Conservation (phyloP, 768 basidiomycete species). For the Leccinum barrowsii region DNA sequence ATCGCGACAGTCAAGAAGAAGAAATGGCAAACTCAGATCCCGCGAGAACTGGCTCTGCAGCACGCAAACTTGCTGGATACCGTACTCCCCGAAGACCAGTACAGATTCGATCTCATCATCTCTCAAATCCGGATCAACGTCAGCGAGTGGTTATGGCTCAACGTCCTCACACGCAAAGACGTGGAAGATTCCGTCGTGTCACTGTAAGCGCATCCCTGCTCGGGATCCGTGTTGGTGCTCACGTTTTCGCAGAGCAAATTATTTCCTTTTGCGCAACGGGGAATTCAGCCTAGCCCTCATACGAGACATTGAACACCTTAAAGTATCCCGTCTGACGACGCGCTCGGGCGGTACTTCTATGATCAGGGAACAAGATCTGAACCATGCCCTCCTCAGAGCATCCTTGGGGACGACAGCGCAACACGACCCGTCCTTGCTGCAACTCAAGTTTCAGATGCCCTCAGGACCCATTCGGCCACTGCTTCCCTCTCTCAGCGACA, state of each 20-base stretch:
- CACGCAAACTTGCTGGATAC: conserved; percentile 63
- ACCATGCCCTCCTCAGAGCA: conserved; percentile 81
- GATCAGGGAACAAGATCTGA: conserved; percentile 89
- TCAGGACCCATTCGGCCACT: conserved; percentile 79
- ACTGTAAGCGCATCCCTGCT: conserved; percentile 49
- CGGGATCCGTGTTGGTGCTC: conserved; percentile 3
- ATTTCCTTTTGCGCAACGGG: conserved; percentile 85
- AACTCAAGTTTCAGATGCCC: conserved; percentile 73
- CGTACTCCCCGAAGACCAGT: conserved; percentile 72
- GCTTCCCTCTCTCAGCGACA: conserved; percentile 62
- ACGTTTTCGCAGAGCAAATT: conserved; percentile 59
- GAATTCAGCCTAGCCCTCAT: conserved; percentile 84
- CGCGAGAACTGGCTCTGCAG: conserved; percentile 57
- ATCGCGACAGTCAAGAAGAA: conserved; percentile 80
- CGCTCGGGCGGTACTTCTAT: conserved; percentile 64
- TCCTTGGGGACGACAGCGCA: conserved; percentile 88
- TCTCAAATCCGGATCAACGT: conserved; percentile 73
- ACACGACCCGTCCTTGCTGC: conserved; percentile 72
- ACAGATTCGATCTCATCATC: conserved; percentile 72
- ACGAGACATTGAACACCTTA: conserved; percentile 81
- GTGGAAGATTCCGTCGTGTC: conserved; percentile 84
- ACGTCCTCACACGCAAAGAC: conserved; percentile 79
- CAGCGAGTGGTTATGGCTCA: conserved; percentile 93
- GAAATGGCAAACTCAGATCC: conserved; percentile 76
- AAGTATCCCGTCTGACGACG: conserved; percentile 68